Conservation (phyloP, 148 eudicot genomes). For the Tetragonia tetragonoides region DNA sequence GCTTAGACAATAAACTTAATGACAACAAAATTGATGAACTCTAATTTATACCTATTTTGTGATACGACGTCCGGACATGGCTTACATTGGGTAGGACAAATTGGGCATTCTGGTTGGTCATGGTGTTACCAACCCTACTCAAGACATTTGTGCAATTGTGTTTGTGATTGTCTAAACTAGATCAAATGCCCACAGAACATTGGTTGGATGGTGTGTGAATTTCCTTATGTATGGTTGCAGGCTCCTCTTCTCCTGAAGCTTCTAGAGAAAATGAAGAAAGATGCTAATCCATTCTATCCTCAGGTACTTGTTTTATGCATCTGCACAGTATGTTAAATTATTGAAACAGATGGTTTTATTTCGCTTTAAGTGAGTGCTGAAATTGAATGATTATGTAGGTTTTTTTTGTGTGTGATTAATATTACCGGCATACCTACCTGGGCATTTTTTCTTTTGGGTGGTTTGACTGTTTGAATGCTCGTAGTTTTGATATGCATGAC, state of each 20-base stretch:
- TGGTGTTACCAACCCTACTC: neutral
- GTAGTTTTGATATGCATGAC: neutral
- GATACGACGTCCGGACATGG: too few relatives aligned
- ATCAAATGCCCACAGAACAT: neutral
- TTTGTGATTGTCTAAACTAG: slow-evolving; percentile 1
- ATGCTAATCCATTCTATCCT: slow-evolving; percentile 62
- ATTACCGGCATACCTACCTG: neutral
- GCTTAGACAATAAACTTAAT: neutral
- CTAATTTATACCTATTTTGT: neutral
- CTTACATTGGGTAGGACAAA: neutral
- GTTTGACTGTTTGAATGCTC: neutral
- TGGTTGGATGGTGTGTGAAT: slow-evolving; percentile 6
- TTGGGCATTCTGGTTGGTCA: neutral
- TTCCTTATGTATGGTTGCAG: slow-evolving; percentile 31
- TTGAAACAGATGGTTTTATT: neutral
- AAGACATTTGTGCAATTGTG: neutral
- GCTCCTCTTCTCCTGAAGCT: slow-evolving; percentile 77
- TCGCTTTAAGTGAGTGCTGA: neutral
- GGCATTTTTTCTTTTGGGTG: neutral
- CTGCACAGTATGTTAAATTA: neutral
- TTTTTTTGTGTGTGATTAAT: too few relatives aligned
- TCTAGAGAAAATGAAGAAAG: slow-evolving; percentile 75
- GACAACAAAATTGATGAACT: neutral
- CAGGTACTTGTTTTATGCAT: slow-evolving; percentile 50
- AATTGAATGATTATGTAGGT: neutral